A percentile compares a stretch with the other conserved stretches of the same genome.
phyloP scores from a whole-genome alignment of 169 alveolate genomes.

The Plasmodium adleri region DNA sequence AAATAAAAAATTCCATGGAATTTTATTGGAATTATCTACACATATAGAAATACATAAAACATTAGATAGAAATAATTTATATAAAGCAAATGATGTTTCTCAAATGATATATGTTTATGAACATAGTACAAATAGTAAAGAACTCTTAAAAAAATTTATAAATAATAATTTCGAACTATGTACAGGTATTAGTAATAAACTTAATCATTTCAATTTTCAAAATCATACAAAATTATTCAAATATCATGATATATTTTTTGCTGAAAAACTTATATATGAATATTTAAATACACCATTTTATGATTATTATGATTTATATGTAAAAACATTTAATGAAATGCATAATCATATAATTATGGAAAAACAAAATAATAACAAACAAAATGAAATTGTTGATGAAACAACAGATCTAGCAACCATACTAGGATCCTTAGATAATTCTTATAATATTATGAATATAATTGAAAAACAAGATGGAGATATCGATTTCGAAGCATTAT shows the following conservation, averaged over 20 bases:
- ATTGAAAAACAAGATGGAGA: slow-evolving; percentile 31
- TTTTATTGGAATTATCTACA: slow-evolving; percentile 79
- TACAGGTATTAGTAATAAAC: slow-evolving; percentile 31
- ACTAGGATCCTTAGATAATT: slow-evolving; percentile 31
- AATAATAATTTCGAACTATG: slow-evolving; percentile 44
- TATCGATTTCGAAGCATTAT: slow-evolving; percentile 22
- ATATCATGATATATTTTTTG: slow-evolving; percentile 64
- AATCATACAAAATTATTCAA: slow-evolving; percentile 40
- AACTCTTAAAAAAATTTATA: slow-evolving; percentile 24
- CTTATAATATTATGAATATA: slow-evolving; percentile 34
- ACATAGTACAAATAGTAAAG: background rate
- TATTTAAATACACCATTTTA: slow-evolving; percentile 42
- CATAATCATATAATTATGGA: slow-evolving; percentile 25
- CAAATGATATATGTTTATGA: slow-evolving; percentile 79
- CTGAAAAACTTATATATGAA: slow-evolving; percentile 36
- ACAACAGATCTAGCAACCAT: slow-evolving; percentile 19
- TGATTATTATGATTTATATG: slow-evolving; percentile 61
- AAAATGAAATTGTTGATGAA: slow-evolving; percentile 62
- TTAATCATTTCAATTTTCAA: slow-evolving; percentile 36
- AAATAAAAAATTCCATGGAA: slow-evolving; percentile 72
- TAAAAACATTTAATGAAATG: slow-evolving; percentile 54
- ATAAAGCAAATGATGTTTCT: slow-evolving; percentile 77
- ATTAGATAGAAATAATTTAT: slow-evolving; percentile 77
- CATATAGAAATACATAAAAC: slow-evolving; percentile 81
- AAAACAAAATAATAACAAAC: slow-evolving; percentile 9